Conservation (phyloP, 257 asterid species). For the Ophiorrhiza pumila region DNA sequence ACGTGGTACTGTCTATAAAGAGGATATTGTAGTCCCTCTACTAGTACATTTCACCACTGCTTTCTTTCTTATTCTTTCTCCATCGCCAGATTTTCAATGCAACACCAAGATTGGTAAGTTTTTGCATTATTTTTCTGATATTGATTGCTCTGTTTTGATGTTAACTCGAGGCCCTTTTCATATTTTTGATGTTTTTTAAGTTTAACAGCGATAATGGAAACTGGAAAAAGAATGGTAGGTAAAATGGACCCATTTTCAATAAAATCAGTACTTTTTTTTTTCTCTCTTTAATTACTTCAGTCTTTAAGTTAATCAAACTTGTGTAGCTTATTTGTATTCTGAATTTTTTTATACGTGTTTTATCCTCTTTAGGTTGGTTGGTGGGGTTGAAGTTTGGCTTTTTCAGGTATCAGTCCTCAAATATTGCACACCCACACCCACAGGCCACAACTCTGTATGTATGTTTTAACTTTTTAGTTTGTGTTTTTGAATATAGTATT, state of each 20-base stretch:
- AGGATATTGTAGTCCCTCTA: neutral
- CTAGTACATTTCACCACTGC: neutral
- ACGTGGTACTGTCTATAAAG: slow-evolving; percentile 23
- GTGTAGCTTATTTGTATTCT: neutral
- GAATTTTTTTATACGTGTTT: slow-evolving; percentile 7
- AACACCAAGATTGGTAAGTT: neutral
- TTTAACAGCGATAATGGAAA: neutral
- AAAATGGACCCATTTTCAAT: slow-evolving; percentile 17
- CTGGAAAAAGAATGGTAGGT: slow-evolving; percentile 11
- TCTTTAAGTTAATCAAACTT: neutral
- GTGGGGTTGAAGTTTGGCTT: slow-evolving; percentile 6
- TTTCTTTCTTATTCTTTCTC: neutral
- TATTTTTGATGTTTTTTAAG: neutral
- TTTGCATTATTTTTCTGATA: neutral
- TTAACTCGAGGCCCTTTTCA: neutral
- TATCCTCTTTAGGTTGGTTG: slow-evolving; percentile 11
- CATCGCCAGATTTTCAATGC: slow-evolving; percentile 9
- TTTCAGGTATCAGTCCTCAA: slow-evolving; percentile 8
- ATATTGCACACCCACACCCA: neutral
- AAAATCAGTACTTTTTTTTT: neutral
- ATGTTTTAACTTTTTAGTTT: neutral
- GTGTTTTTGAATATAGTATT: neutral
- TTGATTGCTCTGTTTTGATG: neutral
- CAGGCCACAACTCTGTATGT: neutral
- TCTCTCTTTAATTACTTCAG: neutral